Base-by-base conservation (phyloP, 148 eudicot genomes). In the Limonium bicolor region DNA sequence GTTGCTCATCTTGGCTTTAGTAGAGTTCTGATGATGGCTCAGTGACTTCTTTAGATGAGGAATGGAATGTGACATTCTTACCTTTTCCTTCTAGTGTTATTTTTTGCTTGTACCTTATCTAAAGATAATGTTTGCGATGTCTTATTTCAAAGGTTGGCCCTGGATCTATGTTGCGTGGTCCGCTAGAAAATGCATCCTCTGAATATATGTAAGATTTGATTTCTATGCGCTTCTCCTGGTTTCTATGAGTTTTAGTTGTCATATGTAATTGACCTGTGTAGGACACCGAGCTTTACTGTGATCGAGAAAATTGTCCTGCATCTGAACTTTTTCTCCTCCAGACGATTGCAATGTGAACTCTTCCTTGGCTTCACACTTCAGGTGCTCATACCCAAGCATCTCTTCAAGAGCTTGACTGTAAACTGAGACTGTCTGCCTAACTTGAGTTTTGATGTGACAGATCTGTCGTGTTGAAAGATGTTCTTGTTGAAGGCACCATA, bases 291-390 rank as follows among this genome's bases (percentile, higher is more conserved):
- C 85, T 92, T 43, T 69, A 78, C 54, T 92, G 99, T 71, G 82
- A 81, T 50, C 59, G 48, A 36, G 50, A 69, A 54, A 73, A 69
- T 51, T 92, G 99, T 63, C 99, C 99, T 4, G 13, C 11, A n/a
- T 14, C 23, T 42, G 99, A 92, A 51, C 66, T 92, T 50, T 72
- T 92, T 36, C 82, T 64, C 99, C 95, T 18, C 99, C 99, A 46
- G 95, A 92, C 26, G 99, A 92, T 49, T 92, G 99, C 74, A 92
- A 82, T 64, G 94, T 85, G 54, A 92, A 85, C 39, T 82, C 99
- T 56, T 73, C 94, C 33, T 49, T 92, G 47, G 54, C 83, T 32
- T 92, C 55, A 92, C 95, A 31, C 83, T 92, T 37, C 95, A 92
- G 99, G 99, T 85, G 48, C 46, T 28, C 41, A 11, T 48, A 11